phyloP scores from a whole-genome alignment of 352 stramenopile genomes.

The Phytopythium helicoides region DNA sequence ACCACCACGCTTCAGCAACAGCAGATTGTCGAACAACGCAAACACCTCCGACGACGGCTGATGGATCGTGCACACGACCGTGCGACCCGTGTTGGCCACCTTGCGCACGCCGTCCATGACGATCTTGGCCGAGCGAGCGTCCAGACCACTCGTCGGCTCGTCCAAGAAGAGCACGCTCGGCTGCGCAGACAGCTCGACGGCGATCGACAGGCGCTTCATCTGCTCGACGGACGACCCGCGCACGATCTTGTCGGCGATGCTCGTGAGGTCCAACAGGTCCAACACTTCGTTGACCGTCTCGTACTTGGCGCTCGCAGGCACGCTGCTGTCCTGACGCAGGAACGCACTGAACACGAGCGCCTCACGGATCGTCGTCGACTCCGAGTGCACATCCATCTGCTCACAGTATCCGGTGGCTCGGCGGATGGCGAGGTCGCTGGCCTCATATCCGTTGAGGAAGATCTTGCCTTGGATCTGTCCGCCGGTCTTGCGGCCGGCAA shows the following conservation, averaged over 20 bases:
- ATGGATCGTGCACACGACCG: conserved; percentile 88
- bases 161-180: conserved; percentile 79
- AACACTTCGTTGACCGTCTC: conserved; percentile 31
- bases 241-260: conserved; percentile 32
- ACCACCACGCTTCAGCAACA: conserved; percentile 13
- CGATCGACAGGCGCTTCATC: conserved; percentile 45
- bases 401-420: conserved; percentile 37
- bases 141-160: conserved; percentile 75
- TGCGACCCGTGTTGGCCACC: conserved; percentile 51
- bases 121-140: conserved; percentile 70
- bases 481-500: conserved; percentile 86
- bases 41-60: conserved; percentile 81
- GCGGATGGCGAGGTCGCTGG: conserved; percentile 23
- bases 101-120: conserved; percentile 79
- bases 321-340: conserved; percentile 16
- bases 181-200: conserved; percentile 74
- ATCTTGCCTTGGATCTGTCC: conserved; percentile 76
- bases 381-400: conserved; percentile 84
- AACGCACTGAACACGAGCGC: conserved; percentile 84
- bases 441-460: conserved; percentile 74
- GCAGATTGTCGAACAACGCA: conserved; percentile 59
- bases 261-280: conserved; percentile 18
- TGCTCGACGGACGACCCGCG: conserved; percentile 35
- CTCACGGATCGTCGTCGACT: conserved; percentile 86
- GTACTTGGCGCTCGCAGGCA: conserved; percentile 22